Evolutionary conservation across 176 grass and related monocot species (phyloP).

Genomic region (Aegilops longissima): DNA sequence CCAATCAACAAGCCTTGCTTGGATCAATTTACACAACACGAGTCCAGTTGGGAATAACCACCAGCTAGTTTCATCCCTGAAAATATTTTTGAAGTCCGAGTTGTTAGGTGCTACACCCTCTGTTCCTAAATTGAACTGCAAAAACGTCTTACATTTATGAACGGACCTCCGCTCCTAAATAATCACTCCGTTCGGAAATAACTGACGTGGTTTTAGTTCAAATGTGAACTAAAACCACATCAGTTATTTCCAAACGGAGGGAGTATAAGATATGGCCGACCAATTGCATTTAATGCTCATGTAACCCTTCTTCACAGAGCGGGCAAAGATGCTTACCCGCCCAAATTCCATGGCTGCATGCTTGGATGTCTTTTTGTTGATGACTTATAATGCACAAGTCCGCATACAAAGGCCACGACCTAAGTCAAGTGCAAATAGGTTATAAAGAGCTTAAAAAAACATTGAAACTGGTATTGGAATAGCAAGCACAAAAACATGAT

Average conservation of each 20-base stretch:
- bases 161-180: too few relatives aligned
- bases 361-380: constrained; percentile 68
- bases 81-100: neutral
- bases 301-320: neutral
- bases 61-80: constrained; percentile 94
- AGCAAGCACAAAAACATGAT: neutral
- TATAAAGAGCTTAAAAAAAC: neutral
- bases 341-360: constrained; percentile 83
- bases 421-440: constrained; percentile 30
- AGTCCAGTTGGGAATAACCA: constrained; percentile 80
- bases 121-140: too few relatives aligned
- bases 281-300: neutral
- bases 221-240: too few relatives aligned
- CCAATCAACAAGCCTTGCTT: constrained; percentile 95
- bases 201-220: too few relatives aligned
- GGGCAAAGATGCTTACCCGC: constrained; percentile 51
- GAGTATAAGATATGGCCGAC: neutral
- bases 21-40: constrained; percentile 87
- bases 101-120: neutral
- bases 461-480: neutral
- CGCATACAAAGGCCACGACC: constrained; percentile 82
- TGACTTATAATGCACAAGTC: constrained; percentile 85
- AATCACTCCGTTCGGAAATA: too few relatives aligned
- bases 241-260: too few relatives aligned
- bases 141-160: too few relatives aligned